Evolutionary conservation across 2,329 filamentous ascomycete genomes (phyloP).

Genomic region (Zymoseptoria ardabiliae): DNA sequence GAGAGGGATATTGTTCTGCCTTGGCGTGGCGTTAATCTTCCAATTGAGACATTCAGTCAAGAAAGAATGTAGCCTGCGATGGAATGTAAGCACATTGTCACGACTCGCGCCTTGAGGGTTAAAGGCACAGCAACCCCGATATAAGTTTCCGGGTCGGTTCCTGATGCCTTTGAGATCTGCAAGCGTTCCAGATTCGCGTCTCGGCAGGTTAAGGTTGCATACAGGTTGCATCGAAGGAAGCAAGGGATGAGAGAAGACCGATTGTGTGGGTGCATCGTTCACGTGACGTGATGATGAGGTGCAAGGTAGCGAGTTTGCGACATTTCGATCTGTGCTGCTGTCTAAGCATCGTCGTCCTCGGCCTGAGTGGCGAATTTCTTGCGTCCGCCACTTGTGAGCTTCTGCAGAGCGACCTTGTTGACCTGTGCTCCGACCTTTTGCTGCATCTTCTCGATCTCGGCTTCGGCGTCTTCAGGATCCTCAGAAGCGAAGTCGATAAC

Average conservation of each 20-base stretch:
- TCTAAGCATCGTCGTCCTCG: slow-evolving; percentile 18
- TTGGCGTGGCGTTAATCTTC: slow-evolving; percentile 24
- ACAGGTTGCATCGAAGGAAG: neutral
- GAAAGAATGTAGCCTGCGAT: slow-evolving; percentile 19
- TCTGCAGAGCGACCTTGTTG: slow-evolving; percentile 83
- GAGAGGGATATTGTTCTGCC: slow-evolving; percentile 19
- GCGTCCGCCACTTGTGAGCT: slow-evolving; percentile 73
- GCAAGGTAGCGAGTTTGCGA: neutral
- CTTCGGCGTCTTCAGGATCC: slow-evolving; percentile 84
- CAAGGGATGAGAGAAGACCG: neutral
- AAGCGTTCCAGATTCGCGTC: neutral
- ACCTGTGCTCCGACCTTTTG: slow-evolving; percentile 87
- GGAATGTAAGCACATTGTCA: slow-evolving; percentile 25
- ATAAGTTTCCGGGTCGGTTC: neutral
- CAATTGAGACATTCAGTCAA: slow-evolving; percentile 17
- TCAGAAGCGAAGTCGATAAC: slow-evolving; percentile 87
- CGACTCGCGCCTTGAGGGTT: neutral
- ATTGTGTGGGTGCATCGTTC: neutral
- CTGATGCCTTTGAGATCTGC: neutral
- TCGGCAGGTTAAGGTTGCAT: neutral
- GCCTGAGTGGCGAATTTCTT: slow-evolving; percentile 63
- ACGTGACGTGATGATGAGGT: neutral
- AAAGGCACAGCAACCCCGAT: neutral
- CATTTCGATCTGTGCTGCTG: neutral
- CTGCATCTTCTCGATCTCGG: slow-evolving; percentile 94